Percentiles rank a stretch among this genome's conserved stretches.
phyloP scores from a whole-genome alignment of 2,329 filamentous ascomycete species.

The Aspergillus fructus region DNA sequence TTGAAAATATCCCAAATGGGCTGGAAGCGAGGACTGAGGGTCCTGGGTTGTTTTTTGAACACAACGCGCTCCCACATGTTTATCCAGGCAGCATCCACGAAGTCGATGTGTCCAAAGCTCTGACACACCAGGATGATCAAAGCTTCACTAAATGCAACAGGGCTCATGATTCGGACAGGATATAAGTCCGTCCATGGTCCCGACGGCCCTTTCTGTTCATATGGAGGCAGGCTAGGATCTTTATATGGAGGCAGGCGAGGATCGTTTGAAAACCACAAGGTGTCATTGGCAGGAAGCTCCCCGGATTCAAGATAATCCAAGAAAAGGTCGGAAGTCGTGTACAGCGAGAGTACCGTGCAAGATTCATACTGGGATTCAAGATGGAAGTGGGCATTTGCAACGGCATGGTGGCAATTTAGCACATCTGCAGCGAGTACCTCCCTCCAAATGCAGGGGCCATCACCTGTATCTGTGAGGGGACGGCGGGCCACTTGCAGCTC shows the following conservation, averaged over 20 bases:
- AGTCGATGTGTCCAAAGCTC: not conserved
- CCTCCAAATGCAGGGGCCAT: no score
- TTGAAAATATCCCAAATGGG: not conserved
- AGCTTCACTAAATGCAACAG: not conserved
- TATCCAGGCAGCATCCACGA: not conserved
- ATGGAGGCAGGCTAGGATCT: not conserved
- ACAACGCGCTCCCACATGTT: not conserved
- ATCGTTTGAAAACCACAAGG: not conserved
- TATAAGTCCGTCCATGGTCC: not conserved
- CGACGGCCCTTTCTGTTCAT: not conserved
- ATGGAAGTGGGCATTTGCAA: not conserved
- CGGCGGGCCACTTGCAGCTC: not conserved
- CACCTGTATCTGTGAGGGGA: not conserved
- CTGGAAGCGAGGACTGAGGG: not conserved
- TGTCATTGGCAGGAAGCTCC: not conserved
- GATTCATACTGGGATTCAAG: not conserved
- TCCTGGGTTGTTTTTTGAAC: not conserved
- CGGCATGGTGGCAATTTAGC: not conserved
- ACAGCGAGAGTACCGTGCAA: not conserved
- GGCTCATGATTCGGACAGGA: not conserved
- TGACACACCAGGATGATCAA: not conserved
- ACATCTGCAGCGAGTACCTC: no score
- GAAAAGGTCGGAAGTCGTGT: not conserved
- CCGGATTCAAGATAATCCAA: not conserved
- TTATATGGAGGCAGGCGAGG: not conserved